phyloP scores from a whole-genome alignment of 441 rosid genomes.

The Pelargonium australe region DNA sequence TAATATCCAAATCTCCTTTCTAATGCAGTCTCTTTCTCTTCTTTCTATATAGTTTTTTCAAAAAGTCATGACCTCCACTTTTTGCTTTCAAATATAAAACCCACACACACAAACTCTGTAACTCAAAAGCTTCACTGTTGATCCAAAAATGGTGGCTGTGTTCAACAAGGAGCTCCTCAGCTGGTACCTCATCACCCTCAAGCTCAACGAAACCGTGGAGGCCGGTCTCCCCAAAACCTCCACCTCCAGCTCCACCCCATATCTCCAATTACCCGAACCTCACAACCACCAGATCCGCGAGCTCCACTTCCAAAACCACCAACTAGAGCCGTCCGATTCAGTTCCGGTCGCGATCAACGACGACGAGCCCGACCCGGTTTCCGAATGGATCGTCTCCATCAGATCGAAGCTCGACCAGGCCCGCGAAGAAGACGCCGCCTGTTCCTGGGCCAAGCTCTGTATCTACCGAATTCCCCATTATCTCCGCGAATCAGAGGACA shows the following conservation, averaged over 20 bases:
- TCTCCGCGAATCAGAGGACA: constrained; percentile 65
- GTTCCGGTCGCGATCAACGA: constrained; percentile 21
- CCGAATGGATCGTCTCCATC: constrained; percentile 64
- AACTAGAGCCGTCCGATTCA: constrained; percentile 26
- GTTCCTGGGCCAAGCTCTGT: constrained; percentile 53
- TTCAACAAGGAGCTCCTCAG: constrained; percentile 74
- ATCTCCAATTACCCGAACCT: constrained; percentile 31
- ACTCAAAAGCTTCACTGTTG: not conserved
- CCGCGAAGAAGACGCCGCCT: constrained; percentile 47
- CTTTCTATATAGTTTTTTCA: not conserved
- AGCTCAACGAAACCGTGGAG: constrained; percentile 73
- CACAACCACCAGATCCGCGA: constrained; percentile 11
- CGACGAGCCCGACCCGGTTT: constrained; percentile 28
- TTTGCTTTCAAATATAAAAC: not conserved
- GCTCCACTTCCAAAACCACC: constrained; percentile 13
- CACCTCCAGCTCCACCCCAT: constrained; percentile 19
- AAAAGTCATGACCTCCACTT: no score
- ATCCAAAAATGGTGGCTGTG: constrained; percentile 59
- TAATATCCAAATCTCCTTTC: no score
- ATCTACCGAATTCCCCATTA: constrained; percentile 75
- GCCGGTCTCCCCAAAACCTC: constrained; percentile 25
- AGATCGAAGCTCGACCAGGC: constrained; percentile 59
- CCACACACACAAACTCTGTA: not conserved
- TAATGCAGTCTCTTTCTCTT: no score
- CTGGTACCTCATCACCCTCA: constrained; percentile 85